Evolutionary conservation across 345 rosid genomes (phyloP), one percentile per base, ranked within the genome.

Genomic region (Camelina hispida): DNA sequence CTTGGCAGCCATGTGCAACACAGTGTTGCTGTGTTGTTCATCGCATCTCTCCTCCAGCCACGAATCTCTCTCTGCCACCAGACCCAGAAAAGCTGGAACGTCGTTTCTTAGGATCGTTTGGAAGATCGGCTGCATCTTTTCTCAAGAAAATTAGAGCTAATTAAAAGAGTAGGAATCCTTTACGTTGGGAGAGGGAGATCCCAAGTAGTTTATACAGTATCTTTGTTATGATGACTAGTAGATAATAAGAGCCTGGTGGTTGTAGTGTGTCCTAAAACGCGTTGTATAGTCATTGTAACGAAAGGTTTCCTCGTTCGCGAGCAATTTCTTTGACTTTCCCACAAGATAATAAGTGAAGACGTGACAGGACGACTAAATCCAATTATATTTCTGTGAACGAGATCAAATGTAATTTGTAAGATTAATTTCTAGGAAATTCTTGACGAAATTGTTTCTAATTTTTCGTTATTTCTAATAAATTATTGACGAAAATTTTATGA

Each of bases 1-100:
- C 14, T 79, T 77, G 9, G 82, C 80, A 9, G 84, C 76, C 20
- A 79, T 9, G 83, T 87, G 91, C 3, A 87, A 59, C 44, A 80
- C 67, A 0, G 83, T 78, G 83, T 76, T 74, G 72, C 8, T 16
- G 54, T 4, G 1, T 20, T 70, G 7, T 47, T 70, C 58, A 4
- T 20, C 35, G 67, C 2, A 20, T 47, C 17, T 58, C 59, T 59
- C 75, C 0, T 71, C 74, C 12, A 71, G 38, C 17, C 0, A 10
- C 12, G 67, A 59, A 1, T 47, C 48, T 5, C 13, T 47, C 37
- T 59, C 59, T 47, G 9, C 48, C 0, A 34, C 75, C 57, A 59
- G 35, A 34, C 25, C 38, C 10, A 34, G 0, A 71, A 71, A 59
- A 5, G 37, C 17, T 35, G 37, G 37, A 47, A 71, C 5, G 9